These are phyloP conservation scores for Morella rubra DNA, from an alignment of 306 rosid species.

Conservation along the genomic window DNA sequence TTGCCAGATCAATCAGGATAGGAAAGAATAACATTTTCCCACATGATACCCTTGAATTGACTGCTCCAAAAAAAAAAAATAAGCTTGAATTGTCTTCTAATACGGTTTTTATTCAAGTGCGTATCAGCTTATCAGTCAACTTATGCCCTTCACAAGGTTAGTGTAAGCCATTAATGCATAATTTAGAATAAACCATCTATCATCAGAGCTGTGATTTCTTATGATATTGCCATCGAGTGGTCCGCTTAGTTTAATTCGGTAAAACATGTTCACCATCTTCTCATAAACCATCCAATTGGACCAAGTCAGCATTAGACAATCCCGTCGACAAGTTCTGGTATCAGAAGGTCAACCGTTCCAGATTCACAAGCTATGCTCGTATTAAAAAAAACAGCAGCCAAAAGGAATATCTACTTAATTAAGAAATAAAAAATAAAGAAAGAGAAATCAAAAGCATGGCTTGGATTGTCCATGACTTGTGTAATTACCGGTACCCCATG, in stretches of 20 bases:
- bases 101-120: not conserved
- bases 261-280: not conserved
- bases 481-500: not conserved
- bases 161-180: slow-evolving; percentile 4
- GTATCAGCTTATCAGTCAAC: not conserved
- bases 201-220: not conserved
- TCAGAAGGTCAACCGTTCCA: not conserved
- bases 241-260: not conserved
- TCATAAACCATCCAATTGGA: slow-evolving; percentile 24
- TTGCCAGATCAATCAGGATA: not conserved
- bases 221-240: not conserved
- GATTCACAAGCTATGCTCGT: slow-evolving; percentile 1
- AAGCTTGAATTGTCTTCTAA: not conserved
- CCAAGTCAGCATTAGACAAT: slow-evolving; percentile 19
- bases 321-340: not conserved
- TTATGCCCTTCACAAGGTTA: not conserved
- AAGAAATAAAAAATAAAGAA: not conserved
- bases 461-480: not conserved
- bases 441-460: not conserved
- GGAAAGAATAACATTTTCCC: not conserved
- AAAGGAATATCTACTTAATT: too few relatives aligned
- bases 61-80: too few relatives aligned
- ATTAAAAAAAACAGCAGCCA: not conserved
- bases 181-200: not conserved
- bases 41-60: not conserved